Evolutionary conservation across 345 rosid species (phyloP).

Genomic region (Ailanthus altissimus): DNA sequence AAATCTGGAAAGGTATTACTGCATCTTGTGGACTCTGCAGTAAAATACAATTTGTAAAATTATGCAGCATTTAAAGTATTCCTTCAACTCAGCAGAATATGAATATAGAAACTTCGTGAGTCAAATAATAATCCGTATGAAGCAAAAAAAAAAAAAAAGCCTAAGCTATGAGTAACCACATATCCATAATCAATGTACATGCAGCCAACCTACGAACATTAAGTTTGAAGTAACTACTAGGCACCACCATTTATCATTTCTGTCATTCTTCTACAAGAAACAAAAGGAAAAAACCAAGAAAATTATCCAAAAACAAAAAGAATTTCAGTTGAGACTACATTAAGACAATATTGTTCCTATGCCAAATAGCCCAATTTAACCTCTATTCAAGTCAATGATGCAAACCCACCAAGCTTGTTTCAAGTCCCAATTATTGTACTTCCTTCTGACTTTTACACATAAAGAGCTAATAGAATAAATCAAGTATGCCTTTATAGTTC

Average conservation of each 20-base stretch:
- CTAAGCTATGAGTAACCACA: background rate
- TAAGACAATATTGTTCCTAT: background rate
- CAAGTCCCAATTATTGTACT: background rate
- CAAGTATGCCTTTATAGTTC: background rate
- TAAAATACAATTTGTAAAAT: slow-evolving; percentile 24
- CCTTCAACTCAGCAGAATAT: background rate
- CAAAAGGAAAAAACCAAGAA: background rate
- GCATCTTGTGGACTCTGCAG: slow-evolving; percentile 85
- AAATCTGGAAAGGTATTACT: slow-evolving; percentile 81
- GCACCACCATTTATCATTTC: background rate
- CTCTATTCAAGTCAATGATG: background rate
- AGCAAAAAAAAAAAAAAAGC: background rate
- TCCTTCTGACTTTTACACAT: background rate
- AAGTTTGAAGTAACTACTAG: background rate
- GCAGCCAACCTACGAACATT: background rate
- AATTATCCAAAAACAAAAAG: background rate
- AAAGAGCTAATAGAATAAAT: background rate
- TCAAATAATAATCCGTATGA: slow-evolving; percentile 15
- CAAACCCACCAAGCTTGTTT: background rate
- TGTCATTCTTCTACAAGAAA: background rate
- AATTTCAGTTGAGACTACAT: background rate
- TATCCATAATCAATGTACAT: slow-evolving; percentile 1
- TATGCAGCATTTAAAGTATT: background rate
- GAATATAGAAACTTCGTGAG: slow-evolving; percentile 3
- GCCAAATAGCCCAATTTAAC: background rate